Percentiles rank a stretch among this genome's conserved stretches.
These are phyloP conservation scores for Kalmanozyma brasiliensis DNA, from an alignment of 1,284 basidiomycete species.

Conservation along the genomic window DNA sequence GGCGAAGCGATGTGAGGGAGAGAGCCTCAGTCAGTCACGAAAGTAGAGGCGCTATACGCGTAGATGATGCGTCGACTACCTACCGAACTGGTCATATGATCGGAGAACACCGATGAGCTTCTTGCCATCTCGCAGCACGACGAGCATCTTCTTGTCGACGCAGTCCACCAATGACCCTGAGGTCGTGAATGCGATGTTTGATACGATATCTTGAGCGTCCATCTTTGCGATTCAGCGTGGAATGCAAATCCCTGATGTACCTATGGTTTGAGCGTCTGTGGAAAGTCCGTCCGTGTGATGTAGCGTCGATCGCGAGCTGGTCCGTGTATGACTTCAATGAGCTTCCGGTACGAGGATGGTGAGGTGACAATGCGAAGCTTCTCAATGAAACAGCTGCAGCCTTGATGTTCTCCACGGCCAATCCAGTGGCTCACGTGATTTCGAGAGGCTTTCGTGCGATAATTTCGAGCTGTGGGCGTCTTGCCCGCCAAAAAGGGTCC, in stretches of 20 bases:
- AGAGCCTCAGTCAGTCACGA: neutral
- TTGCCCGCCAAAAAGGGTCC: constrained; percentile 2
- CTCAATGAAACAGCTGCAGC: neutral
- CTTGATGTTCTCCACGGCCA: neutral
- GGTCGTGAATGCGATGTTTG: constrained; percentile 67
- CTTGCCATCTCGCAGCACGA: constrained; percentile 92
- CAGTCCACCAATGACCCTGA: constrained; percentile 66
- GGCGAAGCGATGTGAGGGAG: neutral
- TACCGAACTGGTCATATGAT: constrained; percentile 99
- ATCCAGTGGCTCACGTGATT: constrained; percentile 24
- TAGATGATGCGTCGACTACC: constrained; percentile 64
- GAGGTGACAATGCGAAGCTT: too few relatives aligned
- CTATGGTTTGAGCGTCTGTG: too few relatives aligned
- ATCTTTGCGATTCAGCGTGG: constrained; percentile 36
- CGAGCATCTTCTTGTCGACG: constrained; percentile 86
- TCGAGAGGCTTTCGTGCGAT: constrained; percentile 11
- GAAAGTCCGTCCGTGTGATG: too few relatives aligned
- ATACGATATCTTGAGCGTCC: constrained; percentile 63
- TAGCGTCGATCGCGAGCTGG: too few relatives aligned
- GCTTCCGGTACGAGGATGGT: neutral
- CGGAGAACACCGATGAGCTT: constrained; percentile 95
- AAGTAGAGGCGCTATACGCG: neutral
- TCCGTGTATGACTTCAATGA: neutral
- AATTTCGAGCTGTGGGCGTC: neutral
- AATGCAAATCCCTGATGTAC: too few relatives aligned